Evolutionary conservation across 2,329 filamentous ascomycete species (phyloP).

Genomic region (Rutstroemia sp.): DNA sequence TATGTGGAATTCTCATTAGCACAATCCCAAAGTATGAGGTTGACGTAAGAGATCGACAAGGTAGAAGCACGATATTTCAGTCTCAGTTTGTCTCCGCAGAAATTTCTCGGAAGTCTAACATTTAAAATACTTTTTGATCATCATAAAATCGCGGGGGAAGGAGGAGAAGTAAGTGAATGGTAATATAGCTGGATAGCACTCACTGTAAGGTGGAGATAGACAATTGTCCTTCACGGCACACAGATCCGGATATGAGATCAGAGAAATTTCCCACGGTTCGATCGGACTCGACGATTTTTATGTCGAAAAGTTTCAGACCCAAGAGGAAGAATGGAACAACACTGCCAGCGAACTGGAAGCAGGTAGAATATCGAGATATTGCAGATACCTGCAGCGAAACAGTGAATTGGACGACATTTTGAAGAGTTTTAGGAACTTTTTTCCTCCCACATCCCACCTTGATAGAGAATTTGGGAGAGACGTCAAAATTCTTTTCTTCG

Average conservation of each 20-base stretch:
- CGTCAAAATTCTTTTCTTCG: neutral
- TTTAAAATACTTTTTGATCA: slow-evolving; percentile 20
- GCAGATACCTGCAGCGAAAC: neutral
- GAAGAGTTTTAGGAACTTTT: slow-evolving; percentile 9
- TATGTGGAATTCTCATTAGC: slow-evolving; percentile 6
- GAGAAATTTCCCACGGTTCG: neutral
- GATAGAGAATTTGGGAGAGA: neutral
- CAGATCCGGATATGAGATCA: neutral
- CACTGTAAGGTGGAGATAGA: neutral
- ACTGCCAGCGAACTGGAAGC: neutral
- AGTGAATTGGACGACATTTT: slow-evolving; percentile 6
- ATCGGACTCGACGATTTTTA: neutral
- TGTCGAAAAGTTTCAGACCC: neutral
- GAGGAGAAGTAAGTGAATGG: neutral
- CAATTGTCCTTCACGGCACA: neutral
- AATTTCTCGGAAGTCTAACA: slow-evolving; percentile 27
- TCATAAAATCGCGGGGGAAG: slow-evolving; percentile 14
- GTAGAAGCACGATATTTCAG: slow-evolving; percentile 6
- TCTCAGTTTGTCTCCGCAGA: slow-evolving; percentile 19
- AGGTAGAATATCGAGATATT: neutral
- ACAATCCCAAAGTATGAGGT: neutral
- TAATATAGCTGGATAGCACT: neutral
- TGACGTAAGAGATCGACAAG: neutral
- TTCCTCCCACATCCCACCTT: neutral
- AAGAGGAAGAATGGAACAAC: neutral